A percentile compares a stretch with the other conserved stretches of the same genome.
Conservation (phyloP, 352 stramenopile species). For the Phytophthora sp. region DNA sequence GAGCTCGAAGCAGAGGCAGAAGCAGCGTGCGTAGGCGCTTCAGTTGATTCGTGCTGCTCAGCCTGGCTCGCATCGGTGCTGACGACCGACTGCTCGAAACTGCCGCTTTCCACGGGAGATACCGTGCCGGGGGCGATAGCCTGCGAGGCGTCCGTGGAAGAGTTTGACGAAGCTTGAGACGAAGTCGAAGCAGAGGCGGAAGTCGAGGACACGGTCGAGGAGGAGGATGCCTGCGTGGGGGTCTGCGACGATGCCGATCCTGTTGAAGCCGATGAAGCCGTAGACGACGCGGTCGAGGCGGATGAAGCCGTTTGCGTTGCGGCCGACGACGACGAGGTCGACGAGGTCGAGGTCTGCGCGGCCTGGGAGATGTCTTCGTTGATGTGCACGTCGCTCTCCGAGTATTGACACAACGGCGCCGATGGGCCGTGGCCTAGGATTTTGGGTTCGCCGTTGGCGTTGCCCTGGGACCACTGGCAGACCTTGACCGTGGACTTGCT, state of each 20-base stretch:
- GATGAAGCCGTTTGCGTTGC: slow-evolving; percentile 8
- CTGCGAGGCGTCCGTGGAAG: slow-evolving; percentile 15
- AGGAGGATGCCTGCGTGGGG: slow-evolving; percentile 8
- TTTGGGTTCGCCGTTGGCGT: slow-evolving; percentile 13
- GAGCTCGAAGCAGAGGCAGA: slow-evolving; percentile 10
- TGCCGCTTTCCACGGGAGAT: slow-evolving; percentile 15
- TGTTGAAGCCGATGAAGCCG: not conserved
- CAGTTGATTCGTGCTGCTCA: slow-evolving; percentile 14
- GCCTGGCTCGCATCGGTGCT: slow-evolving; percentile 15
- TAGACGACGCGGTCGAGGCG: slow-evolving; percentile 5
- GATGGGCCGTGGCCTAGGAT: slow-evolving; percentile 27
- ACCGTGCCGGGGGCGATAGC: slow-evolving; percentile 20
- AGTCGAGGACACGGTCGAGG: not conserved
- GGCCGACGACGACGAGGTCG: slow-evolving; percentile 7
- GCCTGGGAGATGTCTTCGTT: not conserved
- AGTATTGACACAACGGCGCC: slow-evolving; percentile 25
- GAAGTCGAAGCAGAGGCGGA: slow-evolving; percentile 2
- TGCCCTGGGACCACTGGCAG: slow-evolving; percentile 32
- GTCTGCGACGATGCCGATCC: slow-evolving; percentile 1
- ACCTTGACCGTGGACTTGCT: slow-evolving; percentile 13
- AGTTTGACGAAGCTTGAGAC: slow-evolving; percentile 11
- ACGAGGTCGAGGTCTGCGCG: slow-evolving; percentile 1
- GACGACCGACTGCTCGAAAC: slow-evolving; percentile 16
- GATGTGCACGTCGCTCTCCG: slow-evolving; percentile 24
- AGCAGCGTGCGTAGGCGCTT: not conserved